These are phyloP conservation scores for Porphyrellus cyaneotinctus DNA, from an alignment of 768 basidiomycete species.

Conservation along the genomic window DNA sequence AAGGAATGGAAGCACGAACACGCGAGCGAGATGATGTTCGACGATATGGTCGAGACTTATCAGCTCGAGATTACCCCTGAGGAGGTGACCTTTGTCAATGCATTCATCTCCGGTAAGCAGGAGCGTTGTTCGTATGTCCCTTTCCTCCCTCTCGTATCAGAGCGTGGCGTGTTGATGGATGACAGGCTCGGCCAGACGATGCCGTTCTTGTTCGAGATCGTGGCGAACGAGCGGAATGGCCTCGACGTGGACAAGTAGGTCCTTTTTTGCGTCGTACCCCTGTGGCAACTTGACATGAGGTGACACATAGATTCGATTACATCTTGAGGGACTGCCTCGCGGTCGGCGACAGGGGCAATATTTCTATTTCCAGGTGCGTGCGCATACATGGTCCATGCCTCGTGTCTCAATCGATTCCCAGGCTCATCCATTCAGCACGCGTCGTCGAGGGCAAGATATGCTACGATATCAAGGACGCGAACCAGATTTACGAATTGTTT, in stretches of 20 bases:
- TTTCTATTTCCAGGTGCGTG: conserved; percentile 44
- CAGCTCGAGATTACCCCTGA: conserved; percentile 43
- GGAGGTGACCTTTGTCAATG: conserved; percentile 65
- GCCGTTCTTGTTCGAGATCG: conserved; percentile 77
- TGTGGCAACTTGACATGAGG: background rate
- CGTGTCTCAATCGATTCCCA: no score
- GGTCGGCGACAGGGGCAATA: conserved; percentile 58
- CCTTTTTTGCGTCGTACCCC: background rate
- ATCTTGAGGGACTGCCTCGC: conserved; percentile 71
- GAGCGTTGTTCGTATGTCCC: conserved; percentile 47
- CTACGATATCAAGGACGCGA: conserved; percentile 78
- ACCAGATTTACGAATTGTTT: conserved; percentile 71
- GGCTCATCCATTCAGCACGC: conserved; percentile 69
- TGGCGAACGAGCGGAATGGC: conserved; percentile 77
- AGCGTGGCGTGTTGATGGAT: background rate
- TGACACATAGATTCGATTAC: conserved; percentile 66
- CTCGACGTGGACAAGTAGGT: conserved; percentile 81
- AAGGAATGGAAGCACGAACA: conserved; percentile 70
- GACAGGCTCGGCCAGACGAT: conserved; percentile 46
- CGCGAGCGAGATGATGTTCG: conserved; percentile 81
- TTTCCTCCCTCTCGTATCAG: no score
- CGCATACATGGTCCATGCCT: background rate
- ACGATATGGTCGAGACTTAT: conserved; percentile 58
- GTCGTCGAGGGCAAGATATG: conserved; percentile 74
- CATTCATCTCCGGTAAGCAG: conserved; percentile 67